Evolutionary conservation across 1,284 basidiomycete genomes (phyloP), one percentile per base, ranked within the genome.

Genomic region (Leucoagaricus sp.): DNA sequence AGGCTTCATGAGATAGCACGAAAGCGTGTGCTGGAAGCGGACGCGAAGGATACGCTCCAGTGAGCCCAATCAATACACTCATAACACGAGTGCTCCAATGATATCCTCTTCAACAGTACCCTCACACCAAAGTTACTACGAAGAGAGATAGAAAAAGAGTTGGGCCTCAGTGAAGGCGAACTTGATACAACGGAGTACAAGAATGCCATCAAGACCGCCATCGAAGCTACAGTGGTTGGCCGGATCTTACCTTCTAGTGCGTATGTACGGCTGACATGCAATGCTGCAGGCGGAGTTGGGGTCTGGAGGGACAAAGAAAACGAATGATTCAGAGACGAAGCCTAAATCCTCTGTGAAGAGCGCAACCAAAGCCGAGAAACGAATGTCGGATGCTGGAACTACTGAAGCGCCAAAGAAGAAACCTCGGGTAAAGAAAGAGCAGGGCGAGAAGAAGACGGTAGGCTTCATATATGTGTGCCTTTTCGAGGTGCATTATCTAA

Each of bases 111-210:
- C 23, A 17, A 17, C 50, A 60, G 60, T 31, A 41, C 44, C 28
- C 44, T 64, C 17, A 64, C 61, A 19, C 57, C 51, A 1, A 58
- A 55, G 15, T 45, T 60, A 13, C 38, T 60, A 23, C 61, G 61
- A 21, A 47, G 56, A 53, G 47, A 59, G 29, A 53, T 61, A n/a
- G 59, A 62, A 53, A 59, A 58, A 41, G 47, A 60, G 23, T 45
- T 61, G 7, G 45, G 49, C 9, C 57, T 63, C 5, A 55, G 50
- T 3, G 42, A 49, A 5, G 58, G 62, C 3, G 19, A 49, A 26
- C 15, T 61, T 51, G 57, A 58, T 41, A 15, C 48, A 34, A 5
- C 38, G 7, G 48, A 59, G 29, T 59, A 61, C 26, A 62, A 45
- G 48, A 54, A 47, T 25, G 31, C 53, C 3, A 25, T 63, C 10